Evolutionary conservation across 2,329 filamentous ascomycete species (phyloP).

Genomic region (Xylariaceae sp.): DNA sequence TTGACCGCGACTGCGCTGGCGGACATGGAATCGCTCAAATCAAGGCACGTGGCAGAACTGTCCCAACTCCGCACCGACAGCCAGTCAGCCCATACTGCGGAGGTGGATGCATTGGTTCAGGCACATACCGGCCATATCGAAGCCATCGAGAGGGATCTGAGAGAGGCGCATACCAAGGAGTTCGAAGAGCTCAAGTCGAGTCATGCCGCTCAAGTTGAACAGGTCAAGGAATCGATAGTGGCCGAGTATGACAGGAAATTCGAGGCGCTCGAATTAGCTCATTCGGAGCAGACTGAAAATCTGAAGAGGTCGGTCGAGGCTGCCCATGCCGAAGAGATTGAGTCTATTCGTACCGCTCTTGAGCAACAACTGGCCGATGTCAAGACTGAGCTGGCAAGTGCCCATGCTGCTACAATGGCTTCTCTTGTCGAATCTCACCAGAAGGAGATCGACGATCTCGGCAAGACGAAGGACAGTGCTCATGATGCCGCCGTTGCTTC

Average conservation of each 20-base stretch:
- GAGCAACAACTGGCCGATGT: slow-evolving; percentile 18
- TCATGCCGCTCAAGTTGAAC: slow-evolving; percentile 21
- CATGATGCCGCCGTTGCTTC: no score
- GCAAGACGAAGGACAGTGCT: no score
- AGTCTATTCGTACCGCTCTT: slow-evolving; percentile 18
- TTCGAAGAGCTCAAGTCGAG: slow-evolving; percentile 21
- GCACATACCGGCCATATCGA: slow-evolving; percentile 19
- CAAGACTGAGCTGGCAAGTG: slow-evolving; percentile 15
- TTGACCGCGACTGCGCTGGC: slow-evolving; percentile 8
- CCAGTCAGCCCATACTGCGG: slow-evolving; percentile 22
- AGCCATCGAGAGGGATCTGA: slow-evolving; percentile 20
- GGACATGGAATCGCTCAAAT: slow-evolving; percentile 20
- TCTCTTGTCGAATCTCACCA: slow-evolving; percentile 13
- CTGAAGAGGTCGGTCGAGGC: slow-evolving; percentile 16
- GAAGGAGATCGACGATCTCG: slow-evolving; percentile 19
- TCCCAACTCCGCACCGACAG: slow-evolving; percentile 18
- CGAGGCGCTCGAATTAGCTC: slow-evolving; percentile 18
- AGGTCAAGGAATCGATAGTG: slow-evolving; percentile 18
- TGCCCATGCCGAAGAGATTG: slow-evolving; percentile 21
- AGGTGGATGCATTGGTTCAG: slow-evolving; percentile 22
- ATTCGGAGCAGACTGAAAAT: slow-evolving; percentile 22
- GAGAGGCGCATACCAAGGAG: slow-evolving; percentile 20
- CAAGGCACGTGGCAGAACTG: slow-evolving; percentile 24
- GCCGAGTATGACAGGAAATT: slow-evolving; percentile 19
- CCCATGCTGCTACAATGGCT: slow-evolving; percentile 23